phyloP scores from a whole-genome alignment of 345 rosid genomes.

The Syzygium aqueum region DNA sequence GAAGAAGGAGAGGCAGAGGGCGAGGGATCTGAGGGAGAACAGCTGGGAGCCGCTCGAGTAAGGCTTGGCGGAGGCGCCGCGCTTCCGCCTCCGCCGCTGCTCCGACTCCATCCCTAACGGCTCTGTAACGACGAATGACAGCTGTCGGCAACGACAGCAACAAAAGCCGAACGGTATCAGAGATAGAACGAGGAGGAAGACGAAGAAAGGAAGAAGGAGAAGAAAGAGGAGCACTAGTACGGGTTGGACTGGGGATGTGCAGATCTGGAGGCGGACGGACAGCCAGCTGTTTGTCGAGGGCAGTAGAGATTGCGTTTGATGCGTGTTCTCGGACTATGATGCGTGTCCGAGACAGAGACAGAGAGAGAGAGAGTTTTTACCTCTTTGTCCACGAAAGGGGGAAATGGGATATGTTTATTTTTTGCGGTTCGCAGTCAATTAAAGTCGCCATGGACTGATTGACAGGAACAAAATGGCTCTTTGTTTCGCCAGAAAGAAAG shows the following conservation, averaged over 20 bases:
- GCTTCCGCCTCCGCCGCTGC: constrained; percentile 78
- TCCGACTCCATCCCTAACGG: constrained; percentile 50
- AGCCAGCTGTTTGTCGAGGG: neutral
- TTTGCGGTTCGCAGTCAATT: neutral
- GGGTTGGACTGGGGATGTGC: neutral
- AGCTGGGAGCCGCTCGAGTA: constrained; percentile 2
- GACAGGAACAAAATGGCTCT: neutral
- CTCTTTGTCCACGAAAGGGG: neutral
- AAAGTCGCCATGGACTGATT: neutral
- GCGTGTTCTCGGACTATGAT: neutral
- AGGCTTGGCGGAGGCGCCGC: constrained; percentile 20
- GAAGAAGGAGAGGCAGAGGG: constrained; percentile 47
- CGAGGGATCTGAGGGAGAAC: constrained; percentile 46
- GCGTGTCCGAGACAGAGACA: neutral
- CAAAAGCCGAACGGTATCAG: neutral
- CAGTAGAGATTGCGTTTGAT: neutral
- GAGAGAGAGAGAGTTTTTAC: neutral
- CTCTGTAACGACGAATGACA: neutral
- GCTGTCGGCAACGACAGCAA: neutral
- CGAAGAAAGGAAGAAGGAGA: neutral
- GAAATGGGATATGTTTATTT: neutral
- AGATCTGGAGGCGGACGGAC: constrained; percentile 19
- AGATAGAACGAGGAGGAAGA: neutral
- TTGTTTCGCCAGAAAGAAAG: neutral
- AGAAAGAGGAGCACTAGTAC: neutral